Percentiles rank a stretch among this genome's conserved stretches.
Conservation (phyloP, 2,329 filamentous ascomycete genomes). For the Tolypocladium paradoxum region DNA sequence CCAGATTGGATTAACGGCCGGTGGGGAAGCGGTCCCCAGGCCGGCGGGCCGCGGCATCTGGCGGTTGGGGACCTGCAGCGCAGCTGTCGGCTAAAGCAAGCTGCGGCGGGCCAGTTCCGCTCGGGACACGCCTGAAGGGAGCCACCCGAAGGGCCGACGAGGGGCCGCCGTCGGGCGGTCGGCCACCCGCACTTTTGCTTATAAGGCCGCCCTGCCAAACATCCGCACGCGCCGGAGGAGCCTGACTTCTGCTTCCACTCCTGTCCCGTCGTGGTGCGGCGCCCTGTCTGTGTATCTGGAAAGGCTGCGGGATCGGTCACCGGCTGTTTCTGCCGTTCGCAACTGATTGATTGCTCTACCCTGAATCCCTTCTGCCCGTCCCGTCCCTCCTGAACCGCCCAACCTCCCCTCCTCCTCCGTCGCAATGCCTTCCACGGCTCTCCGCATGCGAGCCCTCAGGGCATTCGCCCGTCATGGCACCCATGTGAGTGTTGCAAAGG, state of each 20-base stretch:
- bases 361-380: background rate
- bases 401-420: background rate
- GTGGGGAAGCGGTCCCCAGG: too few species aligned
- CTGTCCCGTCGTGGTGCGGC: background rate
- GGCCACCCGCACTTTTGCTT: constrained; percentile 2
- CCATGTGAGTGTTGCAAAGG: constrained; percentile 32
- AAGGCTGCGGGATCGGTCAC: background rate
- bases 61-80: background rate
- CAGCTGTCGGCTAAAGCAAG: too few species aligned
- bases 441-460: constrained; percentile 39
- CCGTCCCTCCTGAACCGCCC: background rate
- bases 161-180: background rate
- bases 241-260: background rate
- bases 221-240: background rate
- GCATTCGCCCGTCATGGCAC: constrained; percentile 43
- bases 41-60: too few species aligned
- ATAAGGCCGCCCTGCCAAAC: constrained; percentile 1
- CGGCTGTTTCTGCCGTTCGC: background rate
- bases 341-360: background rate
- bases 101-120: too few species aligned
- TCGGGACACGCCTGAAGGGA: too few species aligned
- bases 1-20: background rate
- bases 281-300: background rate
- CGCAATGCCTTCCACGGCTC: constrained; percentile 39
- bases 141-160: constrained; percentile 1